These are phyloP conservation scores for Pseudocercospora fijiensis DNA, from an alignment of 2,329 filamentous ascomycete species.

Conservation along the genomic window DNA sequence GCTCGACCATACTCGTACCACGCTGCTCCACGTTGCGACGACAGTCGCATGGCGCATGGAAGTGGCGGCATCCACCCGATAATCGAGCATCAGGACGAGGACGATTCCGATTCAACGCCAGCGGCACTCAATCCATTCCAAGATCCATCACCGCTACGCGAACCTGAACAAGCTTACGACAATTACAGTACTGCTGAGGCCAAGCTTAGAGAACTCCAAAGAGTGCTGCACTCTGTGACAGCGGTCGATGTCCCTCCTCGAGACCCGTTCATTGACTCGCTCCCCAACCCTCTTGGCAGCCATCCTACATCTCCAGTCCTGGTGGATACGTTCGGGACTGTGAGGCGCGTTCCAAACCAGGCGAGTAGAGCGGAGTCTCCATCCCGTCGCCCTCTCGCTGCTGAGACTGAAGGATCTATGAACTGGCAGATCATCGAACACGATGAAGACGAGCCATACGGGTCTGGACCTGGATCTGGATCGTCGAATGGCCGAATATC, in stretches of 20 bases:
- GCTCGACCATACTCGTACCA: conserved; percentile 42
- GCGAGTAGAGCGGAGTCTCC: conserved; percentile 22
- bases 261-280: conserved; percentile 45
- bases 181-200: conserved; percentile 19
- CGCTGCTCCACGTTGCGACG: conserved; percentile 47
- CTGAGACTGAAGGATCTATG: conserved; percentile 25
- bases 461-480: conserved; percentile 9
- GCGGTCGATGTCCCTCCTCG: conserved; percentile 3
- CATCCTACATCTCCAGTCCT: conserved; percentile 34
- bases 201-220: conserved; percentile 23
- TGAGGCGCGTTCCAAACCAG: conserved; percentile 32
- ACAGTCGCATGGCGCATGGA: conserved; percentile 50
- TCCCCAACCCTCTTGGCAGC: conserved; percentile 41
- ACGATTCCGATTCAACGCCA: conserved; percentile 10
- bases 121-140: conserved; percentile 41
- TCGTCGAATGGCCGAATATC: conserved; percentile 42
- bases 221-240: conserved; percentile 15
- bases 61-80: conserved; percentile 42
- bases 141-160: conserved; percentile 37
- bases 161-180: conserved; percentile 23
- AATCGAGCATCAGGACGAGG: conserved; percentile 27
- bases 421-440: conserved; percentile 34
- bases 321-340: conserved; percentile 21
- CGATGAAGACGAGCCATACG: conserved; percentile 22
- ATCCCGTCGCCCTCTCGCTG: conserved; percentile 22